Conservation (phyloP, 2,329 filamentous ascomycete genomes). For the Huntiella bhutanensis region DNA sequence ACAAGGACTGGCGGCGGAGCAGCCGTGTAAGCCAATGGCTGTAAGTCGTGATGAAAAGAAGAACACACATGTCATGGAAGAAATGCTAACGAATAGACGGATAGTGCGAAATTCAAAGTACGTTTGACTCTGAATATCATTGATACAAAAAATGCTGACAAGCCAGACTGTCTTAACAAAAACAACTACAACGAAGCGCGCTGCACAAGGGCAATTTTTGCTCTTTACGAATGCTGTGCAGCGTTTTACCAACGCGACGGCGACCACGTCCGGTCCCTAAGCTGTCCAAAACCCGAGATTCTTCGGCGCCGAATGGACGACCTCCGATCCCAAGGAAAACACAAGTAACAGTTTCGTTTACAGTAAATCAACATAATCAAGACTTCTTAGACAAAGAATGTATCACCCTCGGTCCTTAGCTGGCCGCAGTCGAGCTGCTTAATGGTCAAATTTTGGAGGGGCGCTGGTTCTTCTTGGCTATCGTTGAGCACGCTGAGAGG, state of each 20-base stretch:
- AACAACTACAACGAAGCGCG: constrained; percentile 73
- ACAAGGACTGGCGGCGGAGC: constrained; percentile 29
- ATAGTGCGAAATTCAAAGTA: constrained; percentile 82
- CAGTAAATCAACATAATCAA: neutral
- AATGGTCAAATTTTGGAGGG: constrained; percentile 47
- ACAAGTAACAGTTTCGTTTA: too few relatives aligned
- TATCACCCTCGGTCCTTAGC: constrained; percentile 12
- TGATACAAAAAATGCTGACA: constrained; percentile 23
- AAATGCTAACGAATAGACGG: neutral
- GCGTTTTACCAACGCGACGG: constrained; percentile 69
- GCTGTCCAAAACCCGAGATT: constrained; percentile 68
- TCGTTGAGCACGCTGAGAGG: constrained; percentile 94
- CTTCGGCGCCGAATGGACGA: constrained; percentile 29
- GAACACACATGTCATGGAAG: neutral
- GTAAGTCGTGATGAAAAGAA: constrained; percentile 27
- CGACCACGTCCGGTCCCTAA: constrained; percentile 54
- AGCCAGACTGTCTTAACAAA: constrained; percentile 59
- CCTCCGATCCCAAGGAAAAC: neutral
- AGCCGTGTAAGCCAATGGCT: constrained; percentile 71
- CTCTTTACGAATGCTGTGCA: constrained; percentile 85
- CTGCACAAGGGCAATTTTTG: constrained; percentile 60
- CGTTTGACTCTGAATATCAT: constrained; percentile 52
- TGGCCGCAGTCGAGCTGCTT: constrained; percentile 27
- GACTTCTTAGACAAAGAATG: constrained; percentile 3
- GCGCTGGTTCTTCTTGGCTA: constrained; percentile 66